phyloP scores from a whole-genome alignment of 2,329 filamentous ascomycete genomes.

The Monilinia aucupariae region DNA sequence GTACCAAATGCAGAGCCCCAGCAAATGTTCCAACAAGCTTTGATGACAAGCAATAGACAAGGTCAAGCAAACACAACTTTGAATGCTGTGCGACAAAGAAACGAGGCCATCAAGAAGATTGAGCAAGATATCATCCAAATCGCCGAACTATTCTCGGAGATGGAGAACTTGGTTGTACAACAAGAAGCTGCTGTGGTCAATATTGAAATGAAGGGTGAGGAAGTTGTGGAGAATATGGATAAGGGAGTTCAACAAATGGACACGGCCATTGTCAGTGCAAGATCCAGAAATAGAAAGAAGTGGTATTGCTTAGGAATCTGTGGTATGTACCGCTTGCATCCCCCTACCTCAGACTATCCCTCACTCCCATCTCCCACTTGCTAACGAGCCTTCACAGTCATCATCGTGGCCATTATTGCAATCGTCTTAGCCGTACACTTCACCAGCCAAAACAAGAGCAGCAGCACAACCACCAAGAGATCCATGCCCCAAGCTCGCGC shows the following conservation, averaged over 20 bases:
- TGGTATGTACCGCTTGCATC: conserved; percentile 37
- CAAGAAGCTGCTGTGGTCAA: conserved; percentile 75
- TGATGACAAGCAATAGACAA: conserved; percentile 74
- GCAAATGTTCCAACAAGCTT: conserved; percentile 82
- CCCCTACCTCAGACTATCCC: not conserved
- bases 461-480: conserved; percentile 21
- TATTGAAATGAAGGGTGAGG: conserved; percentile 82
- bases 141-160: conserved; percentile 80
- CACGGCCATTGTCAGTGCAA: conserved; percentile 75
- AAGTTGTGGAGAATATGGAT: conserved; percentile 76
- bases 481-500: conserved; percentile 14
- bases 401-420: conserved; percentile 49
- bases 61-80: conserved; percentile 77
- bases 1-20: conserved; percentile 63
- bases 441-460: conserved; percentile 30
- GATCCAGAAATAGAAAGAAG: conserved; percentile 68
- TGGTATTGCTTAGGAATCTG: conserved; percentile 86
- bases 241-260: conserved; percentile 81
- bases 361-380: conserved; percentile 4
- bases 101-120: conserved; percentile 85
- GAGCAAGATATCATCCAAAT: conserved; percentile 85
- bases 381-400: conserved; percentile 38
- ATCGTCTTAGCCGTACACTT: conserved; percentile 46
- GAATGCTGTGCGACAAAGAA: conserved; percentile 73
- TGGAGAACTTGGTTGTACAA: conserved; percentile 78